Evolutionary conservation across 345 rosid species (phyloP), one percentile per base, ranked within the genome.

Genomic region (Anastatica hierochuntica): DNA sequence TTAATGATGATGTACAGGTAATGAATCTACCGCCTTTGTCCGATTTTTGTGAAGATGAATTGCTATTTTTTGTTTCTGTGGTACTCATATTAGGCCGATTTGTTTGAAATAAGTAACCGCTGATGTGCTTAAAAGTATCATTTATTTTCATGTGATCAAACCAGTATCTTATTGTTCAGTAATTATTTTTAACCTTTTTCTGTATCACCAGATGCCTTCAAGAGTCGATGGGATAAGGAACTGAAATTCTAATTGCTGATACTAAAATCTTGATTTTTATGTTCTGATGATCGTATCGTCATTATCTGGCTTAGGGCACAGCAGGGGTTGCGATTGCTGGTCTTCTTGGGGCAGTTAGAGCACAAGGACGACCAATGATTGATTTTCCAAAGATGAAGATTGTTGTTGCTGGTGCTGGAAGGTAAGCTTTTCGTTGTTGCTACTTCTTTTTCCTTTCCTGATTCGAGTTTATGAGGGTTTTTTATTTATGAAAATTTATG

Each of bases 301-400:
- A n/a, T n/a, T n/a, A n/a, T 52, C 31, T 43, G 31, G 12, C 42
- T 49, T 68, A 88, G 96, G 98, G 96, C 61, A 92, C 98, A 21
- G 96, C 96, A 50, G 98, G 98, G 71, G 98, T 92, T 67, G 98
- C 98, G 41, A 72, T 88, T 40, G 95, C 95, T 78, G 98, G 98
- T 46, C 95, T 87, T 72, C 78, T 90, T 75, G 96, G 98, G 71
- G 96, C 96, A 40, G 98, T 88, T 53, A 83, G 98, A 77, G 96
- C 96, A 59, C 94, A 92, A 67, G 98, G 98, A 57, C 72, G 89
- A 72, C 76, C 98, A 10, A 84, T 92, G 95, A 81, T 92, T 49
- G 98, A 87, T 76, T 92, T 92, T 57, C 95, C 98, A 24, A 92
- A 92, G 83, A 83, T 72, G 76, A 84, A 85, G 77, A 92, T 84